Percentiles rank a stretch among this genome's conserved stretches.
These are phyloP conservation scores for Hortaea werneckii DNA, from an alignment of 2,329 filamentous ascomycete genomes.

Conservation along the genomic window DNA sequence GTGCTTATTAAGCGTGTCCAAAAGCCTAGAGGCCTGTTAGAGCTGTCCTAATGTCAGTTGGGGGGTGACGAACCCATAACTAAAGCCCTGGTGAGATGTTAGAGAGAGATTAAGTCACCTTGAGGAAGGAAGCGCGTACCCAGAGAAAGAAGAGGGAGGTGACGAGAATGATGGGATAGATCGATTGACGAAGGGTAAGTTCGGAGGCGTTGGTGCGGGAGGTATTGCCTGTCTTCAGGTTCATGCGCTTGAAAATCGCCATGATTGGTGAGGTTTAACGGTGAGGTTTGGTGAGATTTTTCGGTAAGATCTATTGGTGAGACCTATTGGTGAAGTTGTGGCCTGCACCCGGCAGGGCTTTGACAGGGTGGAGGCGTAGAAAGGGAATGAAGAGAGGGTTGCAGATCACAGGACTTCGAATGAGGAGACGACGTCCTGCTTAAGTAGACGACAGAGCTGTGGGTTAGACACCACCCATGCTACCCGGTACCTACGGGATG, in stretches of 20 bases:
- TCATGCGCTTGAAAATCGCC: constrained; percentile 9
- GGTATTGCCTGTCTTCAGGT: constrained; percentile 26
- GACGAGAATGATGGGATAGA: constrained; percentile 57
- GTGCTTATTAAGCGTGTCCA: constrained; percentile 45
- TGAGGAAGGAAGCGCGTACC: constrained; percentile 26
- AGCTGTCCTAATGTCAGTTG: not conserved
- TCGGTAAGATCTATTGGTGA: not conserved
- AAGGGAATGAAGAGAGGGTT: too few relatives aligned
- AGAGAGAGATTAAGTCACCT: not conserved
- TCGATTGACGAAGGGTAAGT: constrained; percentile 55
- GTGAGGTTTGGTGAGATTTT: not conserved
- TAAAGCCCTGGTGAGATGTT: constrained; percentile 33
- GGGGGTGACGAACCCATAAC: constrained; percentile 36
- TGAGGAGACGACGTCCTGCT: too few relatives aligned
- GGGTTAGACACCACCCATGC: too few relatives aligned
- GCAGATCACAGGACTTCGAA: too few relatives aligned
- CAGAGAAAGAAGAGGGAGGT: constrained; percentile 57
- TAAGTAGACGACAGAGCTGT: too few relatives aligned
- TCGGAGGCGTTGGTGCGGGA: constrained; percentile 47
- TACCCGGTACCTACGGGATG: too few relatives aligned
- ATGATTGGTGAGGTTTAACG: not conserved
- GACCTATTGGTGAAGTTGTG: too few relatives aligned
- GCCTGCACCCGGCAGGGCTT: too few relatives aligned
- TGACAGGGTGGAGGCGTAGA: too few relatives aligned
- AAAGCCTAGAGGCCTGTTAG: constrained; percentile 3